Conservation (phyloP, 169 alveolate species). For the Pseudocohnilembus persalinus region DNA sequence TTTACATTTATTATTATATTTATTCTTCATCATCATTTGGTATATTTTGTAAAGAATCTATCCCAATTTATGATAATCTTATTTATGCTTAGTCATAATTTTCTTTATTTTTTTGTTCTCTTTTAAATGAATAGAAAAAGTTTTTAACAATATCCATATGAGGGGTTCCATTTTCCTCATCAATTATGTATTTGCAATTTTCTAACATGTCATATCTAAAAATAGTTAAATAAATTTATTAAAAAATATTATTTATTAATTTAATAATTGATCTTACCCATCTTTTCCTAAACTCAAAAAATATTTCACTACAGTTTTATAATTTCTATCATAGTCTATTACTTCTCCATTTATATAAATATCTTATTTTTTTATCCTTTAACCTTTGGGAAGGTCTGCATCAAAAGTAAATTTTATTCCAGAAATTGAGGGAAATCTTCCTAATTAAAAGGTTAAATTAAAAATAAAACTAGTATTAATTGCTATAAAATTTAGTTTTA, state of each 20-base stretch:
- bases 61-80: too few relatives aligned
- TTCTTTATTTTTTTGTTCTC: too few relatives aligned
- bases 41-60: too few relatives aligned
- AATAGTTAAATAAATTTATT: neutral
- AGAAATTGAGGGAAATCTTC: conserved; percentile 80
- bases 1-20: too few relatives aligned
- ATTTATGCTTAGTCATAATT: too few relatives aligned
- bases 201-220: neutral
- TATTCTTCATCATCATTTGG: too few relatives aligned
- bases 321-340: conserved; percentile 36
- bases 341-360: conserved; percentile 36
- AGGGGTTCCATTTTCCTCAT: neutral
- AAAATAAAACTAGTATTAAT: neutral
- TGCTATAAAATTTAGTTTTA: too few relatives aligned
- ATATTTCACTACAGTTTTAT: conserved; percentile 46
- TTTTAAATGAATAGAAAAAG: neutral
- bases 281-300: conserved; percentile 60
- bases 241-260: too few relatives aligned
- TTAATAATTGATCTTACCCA: conserved; percentile 35
- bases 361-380: conserved; percentile 40
- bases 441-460: neutral
- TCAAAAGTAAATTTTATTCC: conserved; percentile 67
- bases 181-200: neutral
- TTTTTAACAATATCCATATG: neutral
- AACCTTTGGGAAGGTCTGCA: conserved; percentile 37